Evolutionary conservation across 768 basidiomycete genomes (phyloP).

Genomic region (Pisolithus marmoratus): DNA sequence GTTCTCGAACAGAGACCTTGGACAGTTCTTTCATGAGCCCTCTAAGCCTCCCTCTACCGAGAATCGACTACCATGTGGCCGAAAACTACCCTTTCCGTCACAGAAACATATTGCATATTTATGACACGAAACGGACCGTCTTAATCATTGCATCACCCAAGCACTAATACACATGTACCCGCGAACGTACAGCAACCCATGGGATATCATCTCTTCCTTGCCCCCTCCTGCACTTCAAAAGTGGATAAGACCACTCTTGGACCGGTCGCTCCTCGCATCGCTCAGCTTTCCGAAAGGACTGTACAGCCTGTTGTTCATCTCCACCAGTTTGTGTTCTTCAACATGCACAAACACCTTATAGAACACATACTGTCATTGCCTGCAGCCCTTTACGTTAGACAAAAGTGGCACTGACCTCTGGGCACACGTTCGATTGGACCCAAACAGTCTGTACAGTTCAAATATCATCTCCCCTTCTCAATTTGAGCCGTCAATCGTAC

Average conservation of each 20-base stretch:
- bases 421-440: neutral
- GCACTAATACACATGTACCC: no score
- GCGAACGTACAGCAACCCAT: no score
- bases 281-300: neutral
- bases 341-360: slow-evolving; percentile 23
- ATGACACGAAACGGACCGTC: no score
- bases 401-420: neutral
- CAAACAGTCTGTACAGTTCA: neutral
- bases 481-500: neutral
- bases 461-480: neutral
- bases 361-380: neutral
- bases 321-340: slow-evolving; percentile 29
- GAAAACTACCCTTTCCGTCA: no score
- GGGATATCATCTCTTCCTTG: neutral
- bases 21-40: no score
- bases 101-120: no score
- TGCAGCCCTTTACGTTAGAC: neutral
- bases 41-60: no score
- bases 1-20: no score
- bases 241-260: neutral
- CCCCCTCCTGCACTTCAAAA: no score
- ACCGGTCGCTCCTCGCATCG: neutral
- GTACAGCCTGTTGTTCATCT: slow-evolving; percentile 2
- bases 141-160: no score
- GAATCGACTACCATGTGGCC: no score